Percentiles rank a stretch among this genome's conserved stretches.
These are phyloP conservation scores for Sanghuangporus sanghuang DNA, from an alignment of 1,284 basidiomycete species.

Conservation along the genomic window DNA sequence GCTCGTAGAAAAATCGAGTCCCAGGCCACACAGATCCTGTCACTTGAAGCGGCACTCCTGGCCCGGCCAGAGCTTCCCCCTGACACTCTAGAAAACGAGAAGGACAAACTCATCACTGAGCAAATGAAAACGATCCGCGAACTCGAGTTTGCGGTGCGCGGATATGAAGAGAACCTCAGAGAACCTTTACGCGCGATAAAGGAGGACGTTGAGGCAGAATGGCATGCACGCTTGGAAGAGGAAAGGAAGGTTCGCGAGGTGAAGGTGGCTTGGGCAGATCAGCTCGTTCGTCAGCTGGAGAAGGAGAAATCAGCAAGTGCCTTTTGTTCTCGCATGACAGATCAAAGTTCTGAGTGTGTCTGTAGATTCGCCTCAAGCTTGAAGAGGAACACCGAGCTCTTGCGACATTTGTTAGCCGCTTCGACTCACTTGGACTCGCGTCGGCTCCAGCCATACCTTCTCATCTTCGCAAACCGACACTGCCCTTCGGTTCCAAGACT, in stretches of 20 bases:
- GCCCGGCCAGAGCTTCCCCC: slow-evolving; percentile 55
- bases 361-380: slow-evolving; percentile 46
- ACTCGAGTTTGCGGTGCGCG: slow-evolving; percentile 62
- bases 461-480: slow-evolving; percentile 6
- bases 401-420: slow-evolving; percentile 70
- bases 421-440: slow-evolving; percentile 59
- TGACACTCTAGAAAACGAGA: slow-evolving; percentile 59
- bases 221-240: slow-evolving; percentile 54
- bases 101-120: slow-evolving; percentile 63
- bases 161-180: slow-evolving; percentile 66
- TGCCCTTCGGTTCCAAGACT: slow-evolving; percentile 1
- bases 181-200: slow-evolving; percentile 67
- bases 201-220: slow-evolving; percentile 81
- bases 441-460: slow-evolving; percentile 33
- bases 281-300: slow-evolving; percentile 65
- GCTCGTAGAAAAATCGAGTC: slow-evolving; percentile 71
- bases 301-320: slow-evolving; percentile 60
- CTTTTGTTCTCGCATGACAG: slow-evolving; percentile 7
- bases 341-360: slow-evolving; percentile 19
- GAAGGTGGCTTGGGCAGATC: slow-evolving; percentile 65
- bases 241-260: slow-evolving; percentile 58
- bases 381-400: slow-evolving; percentile 73
- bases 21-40: slow-evolving; percentile 76
- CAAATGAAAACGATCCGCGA: slow-evolving; percentile 67
- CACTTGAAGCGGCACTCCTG: slow-evolving; percentile 65